phyloP scores from a whole-genome alignment of 2,329 filamentous ascomycete species.

The Monascus ruber region DNA sequence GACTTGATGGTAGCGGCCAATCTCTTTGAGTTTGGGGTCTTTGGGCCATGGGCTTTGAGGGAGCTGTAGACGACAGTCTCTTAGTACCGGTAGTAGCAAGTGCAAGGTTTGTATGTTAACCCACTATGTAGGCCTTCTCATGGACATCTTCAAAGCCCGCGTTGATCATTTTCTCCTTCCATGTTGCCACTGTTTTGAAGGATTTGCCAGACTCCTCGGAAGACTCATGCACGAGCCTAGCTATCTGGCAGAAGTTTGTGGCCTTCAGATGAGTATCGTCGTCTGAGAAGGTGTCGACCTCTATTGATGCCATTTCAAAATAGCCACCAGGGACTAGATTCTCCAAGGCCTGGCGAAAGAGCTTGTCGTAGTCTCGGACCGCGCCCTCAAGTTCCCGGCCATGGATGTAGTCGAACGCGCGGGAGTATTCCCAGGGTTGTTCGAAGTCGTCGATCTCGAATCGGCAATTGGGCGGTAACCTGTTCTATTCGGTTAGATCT shows the following conservation, averaged over 20 bases:
- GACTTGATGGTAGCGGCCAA: constrained; percentile 26
- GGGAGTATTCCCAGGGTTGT: constrained; percentile 14
- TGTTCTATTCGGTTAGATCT: constrained; percentile 3
- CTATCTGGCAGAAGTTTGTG: constrained; percentile 11
- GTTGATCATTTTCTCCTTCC: constrained; percentile 35
- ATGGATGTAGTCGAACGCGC: constrained; percentile 21
- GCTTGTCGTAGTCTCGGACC: constrained; percentile 15
- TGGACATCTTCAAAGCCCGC: constrained; percentile 45
- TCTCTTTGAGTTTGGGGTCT: constrained; percentile 13
- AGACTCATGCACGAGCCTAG: constrained; percentile 19
- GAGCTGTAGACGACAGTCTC: constrained; percentile 17
- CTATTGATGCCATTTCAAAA: no score
- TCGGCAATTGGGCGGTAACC: constrained; percentile 22
- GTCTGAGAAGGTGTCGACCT: constrained; percentile 54
- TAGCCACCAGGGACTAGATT: constrained; percentile 13
- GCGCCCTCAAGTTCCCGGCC: constrained; percentile 20
- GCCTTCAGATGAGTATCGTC: constrained; percentile 19
- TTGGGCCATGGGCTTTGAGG: constrained; percentile 28
- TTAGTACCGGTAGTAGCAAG: not conserved
- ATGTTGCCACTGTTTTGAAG: constrained; percentile 19
- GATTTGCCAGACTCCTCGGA: constrained; percentile 22
- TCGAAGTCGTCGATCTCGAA: constrained; percentile 12
- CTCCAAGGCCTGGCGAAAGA: constrained; percentile 14
- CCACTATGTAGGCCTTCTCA: constrained; percentile 35
- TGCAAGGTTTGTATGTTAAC: not conserved